A percentile compares a stretch with the other conserved stretches of the same genome.
phyloP scores from a whole-genome alignment of 1,139 yeast genomes.

The Kazachstania sp. region DNA sequence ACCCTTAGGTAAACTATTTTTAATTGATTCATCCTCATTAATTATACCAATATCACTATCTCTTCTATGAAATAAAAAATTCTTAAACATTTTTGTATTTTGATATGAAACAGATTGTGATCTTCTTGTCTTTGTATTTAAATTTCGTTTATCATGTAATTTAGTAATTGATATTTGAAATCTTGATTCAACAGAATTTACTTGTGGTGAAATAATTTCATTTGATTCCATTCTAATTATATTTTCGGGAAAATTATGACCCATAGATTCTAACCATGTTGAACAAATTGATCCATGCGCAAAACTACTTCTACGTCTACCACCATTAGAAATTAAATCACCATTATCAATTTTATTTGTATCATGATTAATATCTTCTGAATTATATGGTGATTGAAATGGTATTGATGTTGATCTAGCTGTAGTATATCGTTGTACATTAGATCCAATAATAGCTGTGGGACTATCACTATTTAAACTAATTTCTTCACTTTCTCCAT shows the following conservation, averaged over 20 bases:
- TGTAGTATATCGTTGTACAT: neutral
- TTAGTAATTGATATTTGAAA: slow-evolving; percentile 4
- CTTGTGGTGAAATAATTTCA: slow-evolving; percentile 6
- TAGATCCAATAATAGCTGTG: neutral
- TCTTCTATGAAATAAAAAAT: neutral
- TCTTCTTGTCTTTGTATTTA: neutral
- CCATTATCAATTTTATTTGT: neutral
- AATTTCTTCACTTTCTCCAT: neutral
- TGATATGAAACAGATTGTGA: neutral
- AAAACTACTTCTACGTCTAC: neutral
- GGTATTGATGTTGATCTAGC: neutral
- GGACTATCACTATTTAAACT: neutral
- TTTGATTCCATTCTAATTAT: slow-evolving; percentile 3
- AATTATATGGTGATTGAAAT: slow-evolving; percentile 1
- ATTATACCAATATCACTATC: neutral
- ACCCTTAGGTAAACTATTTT: neutral
- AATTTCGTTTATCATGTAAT: neutral
- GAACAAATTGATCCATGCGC: neutral
- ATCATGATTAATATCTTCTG: neutral
- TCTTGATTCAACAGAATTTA: slow-evolving; percentile 6
- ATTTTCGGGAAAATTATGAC: slow-evolving; percentile 5
- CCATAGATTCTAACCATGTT: neutral
- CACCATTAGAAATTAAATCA: neutral
- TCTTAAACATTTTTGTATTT: neutral
- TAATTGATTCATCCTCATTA: neutral